Base-by-base conservation (phyloP, 1,284 basidiomycete genomes). In the Leccinum colubrinum region DNA sequence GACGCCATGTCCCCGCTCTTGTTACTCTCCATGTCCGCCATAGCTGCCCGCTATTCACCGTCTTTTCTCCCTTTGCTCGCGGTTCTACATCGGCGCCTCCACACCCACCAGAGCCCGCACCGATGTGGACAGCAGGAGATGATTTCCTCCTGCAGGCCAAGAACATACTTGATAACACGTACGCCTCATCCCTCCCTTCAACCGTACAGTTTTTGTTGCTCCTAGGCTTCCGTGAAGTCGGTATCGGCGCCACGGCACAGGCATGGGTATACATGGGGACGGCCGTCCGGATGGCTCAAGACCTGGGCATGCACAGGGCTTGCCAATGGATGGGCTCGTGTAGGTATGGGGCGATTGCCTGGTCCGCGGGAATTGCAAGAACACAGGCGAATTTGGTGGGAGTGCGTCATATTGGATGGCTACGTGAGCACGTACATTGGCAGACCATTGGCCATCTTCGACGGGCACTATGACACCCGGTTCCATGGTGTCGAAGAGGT, bases 81-180 rank as follows among this genome's bases (percentile, higher is more conserved):
- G 72, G 63, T 12, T 20, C 17, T n/a, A 63, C 69, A 57, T 69
- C 59, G 72, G 73, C 48, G 65, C 77, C 51, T 76, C 80, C 43
- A 80, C 87, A 15, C 80, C 41, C 60, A 35, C 30, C 54, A 11
- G 59, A 72, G 88, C 14, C 89, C 86, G n/a, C 55, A 76, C 80
- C 79, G n/a, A 92, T 93, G 86, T 95, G 92, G 92, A 80, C 81
- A 11, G 91, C 90, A 0, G 93, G 93, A 6, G 91, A 94, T 69
- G 77, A 82, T 48, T 94, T 88, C 72, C 79, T 93, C 39, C 80
- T 85, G 62, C 77, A 81, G 57, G 93, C 92, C 15, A 91, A 91
- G 69, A 73, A 77, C 17, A 76, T 93, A n/a, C 79, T 94, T 12
- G 84, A 89, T 72, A 77, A 77, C 59, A 81, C 84, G 3, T 91